Evolutionary conservation across 805 yeast genomes (phyloP).

Genomic region (Wickerhamiella qilinensis): DNA sequence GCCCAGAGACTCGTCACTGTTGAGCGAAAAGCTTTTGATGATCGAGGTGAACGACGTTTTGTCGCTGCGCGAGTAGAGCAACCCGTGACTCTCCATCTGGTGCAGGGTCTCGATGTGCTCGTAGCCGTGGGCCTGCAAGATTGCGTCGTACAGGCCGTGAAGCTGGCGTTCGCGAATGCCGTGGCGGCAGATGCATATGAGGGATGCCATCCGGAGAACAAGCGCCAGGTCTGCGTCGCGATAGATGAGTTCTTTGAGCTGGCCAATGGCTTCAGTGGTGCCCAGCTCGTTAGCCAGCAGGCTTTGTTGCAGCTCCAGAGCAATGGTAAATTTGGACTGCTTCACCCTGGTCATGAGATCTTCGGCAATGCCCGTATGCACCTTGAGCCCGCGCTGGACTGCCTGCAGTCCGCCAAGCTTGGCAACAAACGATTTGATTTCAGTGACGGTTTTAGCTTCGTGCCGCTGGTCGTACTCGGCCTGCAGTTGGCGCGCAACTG

Average conservation of each 20-base stretch:
- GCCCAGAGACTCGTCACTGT: constrained; percentile 15
- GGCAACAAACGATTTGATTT: constrained; percentile 57
- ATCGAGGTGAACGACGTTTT: constrained; percentile 19
- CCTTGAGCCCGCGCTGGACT: constrained; percentile 49
- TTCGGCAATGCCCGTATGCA: constrained; percentile 65
- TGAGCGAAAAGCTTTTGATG: constrained; percentile 17
- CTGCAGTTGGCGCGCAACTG: constrained; percentile 55
- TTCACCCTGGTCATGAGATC: constrained; percentile 34
- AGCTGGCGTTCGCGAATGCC: constrained; percentile 54
- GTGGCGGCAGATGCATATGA: constrained; percentile 45
- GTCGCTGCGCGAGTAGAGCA: constrained; percentile 26
- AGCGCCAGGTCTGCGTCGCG: constrained; percentile 27
- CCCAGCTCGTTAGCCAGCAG: constrained; percentile 39
- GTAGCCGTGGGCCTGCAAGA: constrained; percentile 52
- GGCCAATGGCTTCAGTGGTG: constrained; percentile 22
- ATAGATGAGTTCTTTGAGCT: constrained; percentile 35
- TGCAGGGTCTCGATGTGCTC: constrained; percentile 32
- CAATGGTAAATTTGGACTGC: constrained; percentile 16
- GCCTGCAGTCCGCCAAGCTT: constrained; percentile 50
- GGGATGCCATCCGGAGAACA: constrained; percentile 36
- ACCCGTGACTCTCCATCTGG: constrained; percentile 31
- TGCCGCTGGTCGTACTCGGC: constrained; percentile 46
- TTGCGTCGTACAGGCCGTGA: constrained; percentile 27
- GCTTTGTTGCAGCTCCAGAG: constrained; percentile 34
- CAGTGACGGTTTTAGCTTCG: constrained; percentile 39